Conservation (phyloP, 1,284 basidiomycete genomes). For the Trametes pubescens region DNA sequence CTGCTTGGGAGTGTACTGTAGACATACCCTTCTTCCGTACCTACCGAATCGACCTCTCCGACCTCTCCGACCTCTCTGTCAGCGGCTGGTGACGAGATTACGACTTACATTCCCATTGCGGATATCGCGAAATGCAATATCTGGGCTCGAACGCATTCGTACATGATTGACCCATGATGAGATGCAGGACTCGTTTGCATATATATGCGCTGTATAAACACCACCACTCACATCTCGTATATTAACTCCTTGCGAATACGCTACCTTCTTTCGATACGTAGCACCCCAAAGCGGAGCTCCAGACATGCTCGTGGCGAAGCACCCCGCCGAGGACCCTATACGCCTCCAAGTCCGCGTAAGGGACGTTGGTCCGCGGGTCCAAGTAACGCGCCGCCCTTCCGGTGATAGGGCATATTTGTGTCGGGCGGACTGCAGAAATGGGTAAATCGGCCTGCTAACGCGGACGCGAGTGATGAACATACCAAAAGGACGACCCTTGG, state of each 20-base stretch:
- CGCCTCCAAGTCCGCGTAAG: constrained; percentile 76
- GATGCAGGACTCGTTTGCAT: background rate
- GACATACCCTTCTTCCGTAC: too few species aligned
- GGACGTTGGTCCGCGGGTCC: constrained; percentile 80
- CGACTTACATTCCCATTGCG: too few species aligned
- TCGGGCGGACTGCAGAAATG: constrained; percentile 59
- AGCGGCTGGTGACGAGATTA: too few species aligned
- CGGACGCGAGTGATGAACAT: constrained; percentile 36
- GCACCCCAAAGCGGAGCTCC: constrained; percentile 65
- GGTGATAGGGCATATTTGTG: constrained; percentile 69
- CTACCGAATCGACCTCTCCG: too few species aligned
- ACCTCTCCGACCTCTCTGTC: too few species aligned
- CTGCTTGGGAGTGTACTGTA: too few species aligned
- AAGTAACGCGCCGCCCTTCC: constrained; percentile 71
- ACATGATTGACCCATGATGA: too few species aligned
- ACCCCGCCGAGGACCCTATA: constrained; percentile 67
- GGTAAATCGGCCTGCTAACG: background rate
- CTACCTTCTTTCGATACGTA: constrained; percentile 47
- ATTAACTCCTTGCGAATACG: constrained; percentile 19
- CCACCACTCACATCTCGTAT: background rate
- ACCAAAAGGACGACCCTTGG: constrained; percentile 70
- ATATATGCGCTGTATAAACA: background rate
- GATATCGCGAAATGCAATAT: too few species aligned
- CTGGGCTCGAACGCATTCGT: too few species aligned
- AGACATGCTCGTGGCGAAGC: constrained; percentile 69